Percentiles rank a stretch among this genome's conserved stretches.
phyloP scores from a whole-genome alignment of 2,329 filamentous ascomycete species.

The Phialophora macrospora region DNA sequence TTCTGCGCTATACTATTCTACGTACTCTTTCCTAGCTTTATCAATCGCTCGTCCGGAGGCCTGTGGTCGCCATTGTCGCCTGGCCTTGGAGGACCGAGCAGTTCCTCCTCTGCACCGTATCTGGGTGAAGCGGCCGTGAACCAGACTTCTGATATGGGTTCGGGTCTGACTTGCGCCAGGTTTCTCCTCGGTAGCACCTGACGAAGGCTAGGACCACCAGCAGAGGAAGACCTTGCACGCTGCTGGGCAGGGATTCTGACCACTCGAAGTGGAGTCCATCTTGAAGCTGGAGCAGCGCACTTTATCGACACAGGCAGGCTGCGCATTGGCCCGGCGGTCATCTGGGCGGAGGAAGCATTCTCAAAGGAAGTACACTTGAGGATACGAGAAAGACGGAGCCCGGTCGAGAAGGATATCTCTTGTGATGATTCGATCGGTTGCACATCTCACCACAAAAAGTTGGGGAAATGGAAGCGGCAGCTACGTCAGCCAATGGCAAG shows the following conservation, averaged over 20 bases:
- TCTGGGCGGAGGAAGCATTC: slow-evolving; percentile 34
- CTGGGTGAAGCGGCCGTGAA: slow-evolving; percentile 39
- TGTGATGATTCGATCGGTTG: not conserved
- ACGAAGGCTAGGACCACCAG: slow-evolving; percentile 15
- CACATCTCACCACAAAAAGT: slow-evolving; percentile 15
- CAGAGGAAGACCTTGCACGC: slow-evolving; percentile 27
- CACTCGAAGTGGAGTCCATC: slow-evolving; percentile 14
- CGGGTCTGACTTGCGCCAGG: slow-evolving; percentile 47
- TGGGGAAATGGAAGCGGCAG: slow-evolving; percentile 1
- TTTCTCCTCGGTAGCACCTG: slow-evolving; percentile 39
- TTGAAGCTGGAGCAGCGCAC: slow-evolving; percentile 15
- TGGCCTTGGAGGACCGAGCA: slow-evolving; percentile 33
- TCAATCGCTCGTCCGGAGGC: slow-evolving; percentile 62
- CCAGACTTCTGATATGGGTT: slow-evolving; percentile 46
- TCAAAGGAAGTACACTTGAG: slow-evolving; percentile 6
- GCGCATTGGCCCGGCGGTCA: slow-evolving; percentile 37
- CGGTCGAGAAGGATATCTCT: not conserved
- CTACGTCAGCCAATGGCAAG: slow-evolving; percentile 14
- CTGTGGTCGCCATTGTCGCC: slow-evolving; percentile 46
- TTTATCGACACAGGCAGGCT: slow-evolving; percentile 28
- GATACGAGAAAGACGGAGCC: not conserved
- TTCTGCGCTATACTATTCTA: slow-evolving; percentile 6
- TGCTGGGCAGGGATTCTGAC: slow-evolving; percentile 7
- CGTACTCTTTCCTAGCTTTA: slow-evolving; percentile 67
- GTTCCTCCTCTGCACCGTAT: slow-evolving; percentile 37